Base-by-base conservation (phyloP, 75 land plant genomes). In the Cunninghamia lanceolata region DNA sequence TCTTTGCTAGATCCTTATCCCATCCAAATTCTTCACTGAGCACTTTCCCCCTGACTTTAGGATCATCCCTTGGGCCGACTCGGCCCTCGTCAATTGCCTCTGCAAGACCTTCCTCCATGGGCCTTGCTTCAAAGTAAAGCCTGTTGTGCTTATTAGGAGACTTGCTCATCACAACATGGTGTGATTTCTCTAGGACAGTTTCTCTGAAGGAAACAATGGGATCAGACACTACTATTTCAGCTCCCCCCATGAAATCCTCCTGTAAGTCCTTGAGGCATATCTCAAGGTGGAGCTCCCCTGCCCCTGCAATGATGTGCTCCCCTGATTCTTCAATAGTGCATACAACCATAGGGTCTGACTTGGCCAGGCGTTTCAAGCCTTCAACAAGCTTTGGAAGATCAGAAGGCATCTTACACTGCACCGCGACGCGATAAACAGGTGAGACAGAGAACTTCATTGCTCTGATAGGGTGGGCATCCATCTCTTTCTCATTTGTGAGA, bases 391-490 rank as follows among this genome's bases (percentile, higher is more conserved):
- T 94, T 32, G 96, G 96, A 35, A 94, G 90, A 77, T 94, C 96
- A 86, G 95, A 94, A 0, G 96, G 92, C 19, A 92, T 91, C 92
- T 94, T 94, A 87, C 96, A 94, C 84, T 92, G 95, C 73, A 94
- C 96, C 39, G 96, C 96, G 46, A 94, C 96, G 87, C 96, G 96
- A 32, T 90, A 95, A 30, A 93, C 96, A 78, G 96, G 96, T 0
- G 96, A 94, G 46, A 94, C 96, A 59, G 96, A 94, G 81, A 94
- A 94, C 92, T 93, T 94, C 96, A 94, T 94, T 46, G 96, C 96
- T 15, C 92, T 87, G 56, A 94, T 94, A 0, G 95, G 96, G 54
- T 94, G 95, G 30, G 96, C 96, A 87, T 94, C 95, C 28, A 87
- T 88, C 90, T 94, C 96, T 86, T 93, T 94, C 90, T 94, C 96